Conservation (phyloP, 345 rosid species). For the Abelmoschus esculentus region DNA sequence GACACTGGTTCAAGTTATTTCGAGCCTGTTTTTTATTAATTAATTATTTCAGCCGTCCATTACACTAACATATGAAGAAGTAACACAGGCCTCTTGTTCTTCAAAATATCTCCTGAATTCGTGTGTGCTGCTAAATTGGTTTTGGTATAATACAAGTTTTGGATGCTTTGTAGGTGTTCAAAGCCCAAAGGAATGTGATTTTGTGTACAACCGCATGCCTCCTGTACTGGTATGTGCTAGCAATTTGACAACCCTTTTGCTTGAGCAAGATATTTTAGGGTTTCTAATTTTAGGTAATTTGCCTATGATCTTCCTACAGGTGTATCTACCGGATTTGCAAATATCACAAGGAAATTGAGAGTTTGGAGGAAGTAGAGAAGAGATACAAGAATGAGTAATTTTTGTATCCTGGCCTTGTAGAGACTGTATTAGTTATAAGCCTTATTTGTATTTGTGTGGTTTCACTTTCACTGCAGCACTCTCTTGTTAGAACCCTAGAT, state of each 20-base stretch:
- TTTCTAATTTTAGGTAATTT: neutral
- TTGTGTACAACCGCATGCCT: slow-evolving; percentile 70
- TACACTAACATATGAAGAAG: neutral
- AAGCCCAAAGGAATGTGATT: slow-evolving; percentile 80
- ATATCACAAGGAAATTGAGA: slow-evolving; percentile 60
- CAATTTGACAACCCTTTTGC: neutral
- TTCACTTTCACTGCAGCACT: too few relatives aligned
- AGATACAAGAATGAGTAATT: slow-evolving; percentile 53
- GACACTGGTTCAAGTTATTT: neutral
- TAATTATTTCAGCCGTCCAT: too few relatives aligned
- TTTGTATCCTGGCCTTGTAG: neutral
- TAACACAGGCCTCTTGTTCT: neutral
- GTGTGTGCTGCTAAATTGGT: neutral
- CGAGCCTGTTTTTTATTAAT: neutral
- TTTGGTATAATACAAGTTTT: neutral
- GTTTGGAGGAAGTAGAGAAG: slow-evolving; percentile 75
- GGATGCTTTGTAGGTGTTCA: slow-evolving; percentile 54
- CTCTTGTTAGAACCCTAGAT: too few relatives aligned
- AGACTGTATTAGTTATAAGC: too few relatives aligned
- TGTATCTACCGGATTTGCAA: slow-evolving; percentile 71
- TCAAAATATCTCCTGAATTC: neutral
- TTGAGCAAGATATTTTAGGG: neutral
- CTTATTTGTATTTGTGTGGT: too few relatives aligned
- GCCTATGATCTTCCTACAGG: slow-evolving; percentile 38
- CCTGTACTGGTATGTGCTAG: slow-evolving; percentile 62